Percentiles rank a stretch among this genome's conserved stretches.
phyloP scores from a whole-genome alignment of 2,329 filamentous ascomycete genomes.

The Trichoderma polysporum region DNA sequence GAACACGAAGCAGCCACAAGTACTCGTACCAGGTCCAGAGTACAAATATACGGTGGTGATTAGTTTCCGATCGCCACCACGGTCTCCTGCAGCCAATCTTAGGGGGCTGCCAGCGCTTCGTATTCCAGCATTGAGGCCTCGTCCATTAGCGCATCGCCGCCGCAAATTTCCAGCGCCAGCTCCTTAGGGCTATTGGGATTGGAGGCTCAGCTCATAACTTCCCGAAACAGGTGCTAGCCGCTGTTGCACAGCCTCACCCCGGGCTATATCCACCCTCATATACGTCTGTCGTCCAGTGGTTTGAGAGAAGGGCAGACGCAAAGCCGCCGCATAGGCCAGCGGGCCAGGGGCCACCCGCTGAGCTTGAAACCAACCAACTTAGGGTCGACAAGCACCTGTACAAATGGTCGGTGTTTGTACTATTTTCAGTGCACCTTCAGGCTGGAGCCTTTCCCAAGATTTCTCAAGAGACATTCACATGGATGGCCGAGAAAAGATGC shows the following conservation, averaged over 20 bases:
- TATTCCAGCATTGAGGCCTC: neutral
- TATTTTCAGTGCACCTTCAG: neutral
- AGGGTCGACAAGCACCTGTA: neutral
- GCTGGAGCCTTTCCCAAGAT: neutral
- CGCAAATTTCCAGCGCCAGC: constrained; percentile 5
- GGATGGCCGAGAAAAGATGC: neutral
- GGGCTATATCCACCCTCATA: constrained; percentile 8
- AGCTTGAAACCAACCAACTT: constrained; percentile 4
- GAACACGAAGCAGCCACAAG: neutral
- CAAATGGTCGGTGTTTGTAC: neutral
- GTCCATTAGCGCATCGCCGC: neutral
- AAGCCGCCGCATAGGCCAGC: neutral
- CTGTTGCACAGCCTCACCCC: constrained; percentile 17
- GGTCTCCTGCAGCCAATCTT: neutral
- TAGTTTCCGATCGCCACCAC: neutral
- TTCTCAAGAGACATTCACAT: neutral
- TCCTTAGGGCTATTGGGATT: neutral
- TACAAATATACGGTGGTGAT: neutral
- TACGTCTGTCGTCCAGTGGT: constrained; percentile 12
- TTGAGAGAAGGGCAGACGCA: neutral
- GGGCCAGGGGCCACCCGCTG: constrained; percentile 7
- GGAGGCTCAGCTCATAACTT: neutral
- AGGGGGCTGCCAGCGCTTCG: constrained; percentile 2
- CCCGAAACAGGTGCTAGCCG: constrained; percentile 16
- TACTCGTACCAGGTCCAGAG: neutral